These are phyloP conservation scores for Kurtzmaniella quercitrusa DNA, from an alignment of 1,139 yeast species.

Conservation along the genomic window DNA sequence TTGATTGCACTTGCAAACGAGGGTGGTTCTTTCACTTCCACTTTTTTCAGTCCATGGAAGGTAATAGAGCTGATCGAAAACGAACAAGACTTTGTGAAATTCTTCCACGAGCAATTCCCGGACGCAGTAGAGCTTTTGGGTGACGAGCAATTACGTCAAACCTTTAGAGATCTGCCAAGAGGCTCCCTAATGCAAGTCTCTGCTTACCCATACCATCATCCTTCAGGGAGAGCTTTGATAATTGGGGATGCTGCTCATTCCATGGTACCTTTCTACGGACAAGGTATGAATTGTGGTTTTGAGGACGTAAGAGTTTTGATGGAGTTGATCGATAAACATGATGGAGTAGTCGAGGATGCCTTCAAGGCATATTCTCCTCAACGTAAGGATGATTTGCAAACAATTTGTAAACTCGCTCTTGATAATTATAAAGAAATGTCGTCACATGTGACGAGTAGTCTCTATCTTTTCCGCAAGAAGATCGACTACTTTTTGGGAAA, in stretches of 20 bases:
- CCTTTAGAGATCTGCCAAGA: constrained; percentile 61
- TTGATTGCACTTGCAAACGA: constrained; percentile 82
- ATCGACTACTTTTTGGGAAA: constrained; percentile 65
- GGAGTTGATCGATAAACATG: constrained; percentile 45
- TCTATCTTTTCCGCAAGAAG: constrained; percentile 62
- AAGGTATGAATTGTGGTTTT: constrained; percentile 95
- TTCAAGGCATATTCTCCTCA: constrained; percentile 53
- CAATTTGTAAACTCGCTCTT: constrained; percentile 76
- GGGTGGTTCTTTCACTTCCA: constrained; percentile 86
- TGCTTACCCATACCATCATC: constrained; percentile 67
- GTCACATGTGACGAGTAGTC: constrained; percentile 64
- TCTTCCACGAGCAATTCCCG: constrained; percentile 61
- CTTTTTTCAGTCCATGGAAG: constrained; percentile 81
- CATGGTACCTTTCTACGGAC: constrained; percentile 97
- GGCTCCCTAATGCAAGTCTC: constrained; percentile 70
- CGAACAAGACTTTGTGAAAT: constrained; percentile 42
- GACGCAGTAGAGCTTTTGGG: constrained; percentile 76
- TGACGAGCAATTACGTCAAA: constrained; percentile 44
- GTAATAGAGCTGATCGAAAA: constrained; percentile 52
- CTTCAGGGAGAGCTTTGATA: constrained; percentile 58
- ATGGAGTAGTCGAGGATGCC: constrained; percentile 44
- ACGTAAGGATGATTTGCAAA: constrained; percentile 64
- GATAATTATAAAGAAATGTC: constrained; percentile 88
- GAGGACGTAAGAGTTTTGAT: constrained; percentile 78
- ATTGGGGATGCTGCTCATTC: constrained; percentile 95